phyloP scores from a whole-genome alignment of 1,139 yeast species.

The Candida sanyaensis region DNA sequence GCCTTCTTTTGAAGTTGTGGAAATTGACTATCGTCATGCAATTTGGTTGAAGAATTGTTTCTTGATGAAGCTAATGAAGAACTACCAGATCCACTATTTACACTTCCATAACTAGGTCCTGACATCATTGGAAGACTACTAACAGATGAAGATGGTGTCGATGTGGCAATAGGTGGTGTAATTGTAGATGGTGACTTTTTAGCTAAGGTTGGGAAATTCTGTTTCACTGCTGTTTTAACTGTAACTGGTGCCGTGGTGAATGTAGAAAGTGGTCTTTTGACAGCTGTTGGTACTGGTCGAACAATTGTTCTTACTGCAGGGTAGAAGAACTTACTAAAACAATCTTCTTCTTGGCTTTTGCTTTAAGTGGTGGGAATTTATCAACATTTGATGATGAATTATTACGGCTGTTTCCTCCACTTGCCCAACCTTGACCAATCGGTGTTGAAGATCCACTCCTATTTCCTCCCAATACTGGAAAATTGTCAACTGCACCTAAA shows the following conservation, averaged over 20 bases:
- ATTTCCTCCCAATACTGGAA: conserved; percentile 50
- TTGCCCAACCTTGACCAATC: background rate
- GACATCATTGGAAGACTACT: conserved; percentile 18
- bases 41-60: conserved; percentile 8
- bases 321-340: conserved; percentile 22
- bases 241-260: conserved; percentile 21
- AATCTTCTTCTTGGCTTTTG: conserved; percentile 28
- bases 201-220: conserved; percentile 31
- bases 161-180: conserved; percentile 6
- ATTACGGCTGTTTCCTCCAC: background rate
- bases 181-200: conserved; percentile 20
- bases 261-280: conserved; percentile 12
- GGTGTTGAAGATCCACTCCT: background rate
- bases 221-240: conserved; percentile 15
- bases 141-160: conserved; percentile 16
- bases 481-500: conserved; percentile 38
- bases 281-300: conserved; percentile 21
- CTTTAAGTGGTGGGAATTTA: conserved; percentile 12
- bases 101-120: conserved; percentile 7
- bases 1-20: conserved; percentile 43
- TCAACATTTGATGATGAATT: background rate
- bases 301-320: conserved; percentile 42
- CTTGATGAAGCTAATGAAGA: conserved; percentile 9
- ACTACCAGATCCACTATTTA: background rate
- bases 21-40: conserved; percentile 27